These are phyloP conservation scores for Blastocladiella emersonii DNA, from an alignment of 371 early-diverging fungal genomes.

Conservation along the genomic window DNA sequence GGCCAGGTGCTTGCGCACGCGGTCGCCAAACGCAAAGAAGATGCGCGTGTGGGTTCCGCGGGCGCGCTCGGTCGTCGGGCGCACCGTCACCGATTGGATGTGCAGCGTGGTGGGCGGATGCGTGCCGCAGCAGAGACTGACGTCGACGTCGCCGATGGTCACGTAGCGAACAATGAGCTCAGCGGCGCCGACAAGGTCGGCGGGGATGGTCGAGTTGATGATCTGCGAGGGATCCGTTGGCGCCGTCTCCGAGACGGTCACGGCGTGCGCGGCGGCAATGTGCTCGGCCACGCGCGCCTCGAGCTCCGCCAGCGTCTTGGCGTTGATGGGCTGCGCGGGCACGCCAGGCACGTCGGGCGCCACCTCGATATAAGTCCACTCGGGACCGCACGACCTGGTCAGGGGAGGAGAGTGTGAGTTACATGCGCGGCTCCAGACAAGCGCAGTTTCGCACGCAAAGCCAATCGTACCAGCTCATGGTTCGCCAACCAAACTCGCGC, in stretches of 20 bases:
- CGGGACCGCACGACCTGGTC: too few relatives aligned
- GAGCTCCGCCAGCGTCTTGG: too few relatives aligned
- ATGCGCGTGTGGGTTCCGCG: conserved; percentile 52
- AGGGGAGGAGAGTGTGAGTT: too few relatives aligned
- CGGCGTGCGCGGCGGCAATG: too few relatives aligned
- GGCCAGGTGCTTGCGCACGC: too few relatives aligned
- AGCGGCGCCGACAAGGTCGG: conserved; percentile 22
- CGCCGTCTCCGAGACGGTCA: too few relatives aligned
- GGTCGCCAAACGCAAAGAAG: conserved; percentile 51
- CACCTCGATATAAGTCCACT: too few relatives aligned
- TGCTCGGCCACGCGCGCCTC: too few relatives aligned
- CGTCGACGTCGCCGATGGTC: conserved; percentile 26
- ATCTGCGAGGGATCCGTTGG: conserved; percentile 14
- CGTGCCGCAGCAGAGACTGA: conserved; percentile 67
- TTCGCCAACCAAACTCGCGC: conserved; percentile 34
- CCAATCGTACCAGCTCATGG: conserved; percentile 49
- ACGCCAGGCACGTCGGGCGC: too few relatives aligned
- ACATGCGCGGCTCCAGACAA: too few relatives aligned
- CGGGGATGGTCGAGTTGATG: conserved; percentile 18
- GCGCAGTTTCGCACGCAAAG: too few relatives aligned
- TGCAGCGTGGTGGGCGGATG: conserved; percentile 44
- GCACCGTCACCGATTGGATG: conserved; percentile 45
- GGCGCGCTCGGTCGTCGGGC: conserved; percentile 42
- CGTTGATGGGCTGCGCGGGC: too few relatives aligned
- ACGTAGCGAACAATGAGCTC: conserved; percentile 47